Conservation (phyloP, 306 rosid species). For the Pterocarpus macrocarpus region DNA sequence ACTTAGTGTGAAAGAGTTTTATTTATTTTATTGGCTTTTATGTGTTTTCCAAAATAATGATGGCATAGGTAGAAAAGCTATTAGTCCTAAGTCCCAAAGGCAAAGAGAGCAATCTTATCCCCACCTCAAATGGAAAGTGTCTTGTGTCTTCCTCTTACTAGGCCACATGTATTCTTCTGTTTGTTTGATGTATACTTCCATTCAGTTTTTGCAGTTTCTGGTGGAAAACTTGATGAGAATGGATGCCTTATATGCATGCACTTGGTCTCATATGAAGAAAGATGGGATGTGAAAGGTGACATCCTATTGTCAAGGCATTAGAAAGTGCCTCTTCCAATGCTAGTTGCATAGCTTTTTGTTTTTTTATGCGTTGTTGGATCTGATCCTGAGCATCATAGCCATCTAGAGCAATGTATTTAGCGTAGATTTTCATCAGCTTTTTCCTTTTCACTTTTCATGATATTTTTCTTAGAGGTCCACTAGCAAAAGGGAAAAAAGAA, state of each 20-base stretch:
- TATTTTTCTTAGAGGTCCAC: constrained; percentile 42
- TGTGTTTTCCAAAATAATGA: constrained; percentile 29
- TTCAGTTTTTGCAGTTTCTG: constrained; percentile 29
- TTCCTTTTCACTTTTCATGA: constrained; percentile 46
- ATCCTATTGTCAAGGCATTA: constrained; percentile 45
- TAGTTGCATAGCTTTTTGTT: constrained; percentile 45
- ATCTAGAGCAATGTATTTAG: constrained; percentile 1
- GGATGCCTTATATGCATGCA: constrained; percentile 15
- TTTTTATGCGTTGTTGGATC: constrained; percentile 39
- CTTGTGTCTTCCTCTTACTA: constrained; percentile 42
- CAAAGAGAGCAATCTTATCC: constrained; percentile 19
- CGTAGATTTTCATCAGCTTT: constrained; percentile 34
- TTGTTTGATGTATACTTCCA: constrained; percentile 37
- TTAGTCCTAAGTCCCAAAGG: constrained; percentile 7
- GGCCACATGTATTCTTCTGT: constrained; percentile 37
- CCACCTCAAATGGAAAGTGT: constrained; percentile 30
- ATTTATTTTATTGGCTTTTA: background rate
- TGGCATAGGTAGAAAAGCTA: constrained; percentile 3
- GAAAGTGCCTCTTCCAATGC: constrained; percentile 40
- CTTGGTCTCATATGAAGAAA: constrained; percentile 4
- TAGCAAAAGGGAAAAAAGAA: background rate
- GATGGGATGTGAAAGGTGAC: constrained; percentile 36
- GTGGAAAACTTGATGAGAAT: constrained; percentile 32
- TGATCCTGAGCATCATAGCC: constrained; percentile 39
- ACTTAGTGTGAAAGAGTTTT: constrained; percentile 19